A percentile compares a stretch with the other conserved stretches of the same genome.
These are phyloP conservation scores for Hirsutella thompsonii DNA, from an alignment of 2,329 filamentous ascomycete species.

Conservation along the genomic window DNA sequence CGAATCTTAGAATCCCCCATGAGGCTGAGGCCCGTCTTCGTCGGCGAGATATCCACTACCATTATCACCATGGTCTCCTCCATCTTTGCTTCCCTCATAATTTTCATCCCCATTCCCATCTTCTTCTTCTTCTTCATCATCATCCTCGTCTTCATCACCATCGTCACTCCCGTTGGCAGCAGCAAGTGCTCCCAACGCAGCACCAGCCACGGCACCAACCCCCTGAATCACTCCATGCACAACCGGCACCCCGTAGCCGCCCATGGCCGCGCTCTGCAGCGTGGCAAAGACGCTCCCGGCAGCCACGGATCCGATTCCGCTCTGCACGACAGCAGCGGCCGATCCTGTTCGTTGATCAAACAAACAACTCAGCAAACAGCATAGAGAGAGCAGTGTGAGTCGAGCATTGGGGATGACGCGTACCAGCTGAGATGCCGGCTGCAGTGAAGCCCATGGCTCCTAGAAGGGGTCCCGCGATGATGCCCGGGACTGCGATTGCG, in stretches of 20 bases:
- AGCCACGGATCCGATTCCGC: conserved; percentile 12
- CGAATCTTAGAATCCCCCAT: no score
- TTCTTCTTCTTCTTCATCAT: not conserved
- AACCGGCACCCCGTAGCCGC: conserved; percentile 11
- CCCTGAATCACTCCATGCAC: conserved; percentile 9
- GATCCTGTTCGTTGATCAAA: not conserved
- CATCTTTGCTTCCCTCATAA: not conserved
- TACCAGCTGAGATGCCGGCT: not conserved
- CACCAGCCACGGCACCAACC: not conserved
- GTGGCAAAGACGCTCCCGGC: conserved; percentile 12
- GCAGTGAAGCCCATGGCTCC: not conserved
- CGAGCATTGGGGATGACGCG: no score
- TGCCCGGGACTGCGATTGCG: not conserved
- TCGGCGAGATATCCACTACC: no score
- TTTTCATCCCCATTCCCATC: not conserved
- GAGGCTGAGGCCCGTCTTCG: no score
- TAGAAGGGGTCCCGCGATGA: not conserved
- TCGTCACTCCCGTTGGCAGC: no score
- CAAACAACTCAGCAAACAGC: no score
- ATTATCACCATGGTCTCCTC: no score
- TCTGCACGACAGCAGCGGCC: conserved; percentile 7
- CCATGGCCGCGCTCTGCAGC: conserved; percentile 17
- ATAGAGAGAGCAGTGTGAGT: no score
- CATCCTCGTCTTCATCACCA: not conserved
- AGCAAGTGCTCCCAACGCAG: no score